Base-by-base conservation (phyloP, 148 eudicot genomes). In the Drosera capensis region DNA sequence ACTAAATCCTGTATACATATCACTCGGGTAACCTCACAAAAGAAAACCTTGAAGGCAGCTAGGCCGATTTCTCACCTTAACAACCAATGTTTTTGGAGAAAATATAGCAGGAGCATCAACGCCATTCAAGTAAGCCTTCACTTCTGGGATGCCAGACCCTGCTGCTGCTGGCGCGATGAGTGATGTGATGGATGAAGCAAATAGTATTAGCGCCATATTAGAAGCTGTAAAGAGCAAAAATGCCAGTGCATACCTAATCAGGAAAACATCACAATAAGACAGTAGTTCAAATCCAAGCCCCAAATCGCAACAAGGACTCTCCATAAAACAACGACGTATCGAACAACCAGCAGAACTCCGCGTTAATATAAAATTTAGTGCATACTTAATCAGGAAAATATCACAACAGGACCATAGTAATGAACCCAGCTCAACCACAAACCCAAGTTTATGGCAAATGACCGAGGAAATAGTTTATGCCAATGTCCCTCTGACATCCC, bases 131-230 rank as follows among this genome's bases (percentile, higher is more conserved):
- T 82, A 88, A 17, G 92, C 96, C 74, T 88, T 88, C 23, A 88
- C 86, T 72, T 88, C 96, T 2, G 96, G 94, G 52, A 88, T 74
- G 20, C 96, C 96, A 9, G 96, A 88, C 42, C 96, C 96, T 59
- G 94, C 90, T 30, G 96, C 86, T 25, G 74, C 86, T 7, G 94
- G 96, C 2, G 94, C 67, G 50, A 83, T 46, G 48, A 79, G 64
- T 22, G 76, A 77, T 34, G 96, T 82, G 34, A 82, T 70, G 43
- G 65, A 8, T 51, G 86, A 68, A 5, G 96, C 74, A 62, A 88
- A 74, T 45, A 87, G 68, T 26, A 80, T 79, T 36, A 87, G 70
- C 46, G 46, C 80, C 8, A 87, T 71, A 77, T 87, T 87, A 36
- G 70, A 66, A 50, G 68, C 63, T 38, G 83, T 40, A 58, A 87